phyloP scores from a whole-genome alignment of 2,329 filamentous ascomycete genomes.

The Cryphonectria parasitica region DNA sequence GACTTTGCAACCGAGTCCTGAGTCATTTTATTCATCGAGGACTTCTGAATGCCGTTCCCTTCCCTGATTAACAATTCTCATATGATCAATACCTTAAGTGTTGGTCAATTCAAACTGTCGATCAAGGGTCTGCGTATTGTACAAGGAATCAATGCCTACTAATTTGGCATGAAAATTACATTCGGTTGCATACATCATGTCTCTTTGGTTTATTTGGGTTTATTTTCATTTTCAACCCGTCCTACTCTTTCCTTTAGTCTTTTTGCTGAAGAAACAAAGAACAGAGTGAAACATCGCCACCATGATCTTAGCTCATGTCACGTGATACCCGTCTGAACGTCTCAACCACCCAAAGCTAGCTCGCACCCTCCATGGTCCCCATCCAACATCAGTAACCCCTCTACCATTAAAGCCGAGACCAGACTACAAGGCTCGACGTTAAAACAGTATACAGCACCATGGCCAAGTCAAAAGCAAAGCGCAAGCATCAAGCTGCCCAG shows the following conservation, averaged over 20 bases:
- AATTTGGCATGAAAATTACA: too few species aligned
- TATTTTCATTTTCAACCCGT: too few species aligned
- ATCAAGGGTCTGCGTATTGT: background rate
- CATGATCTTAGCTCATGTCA: background rate
- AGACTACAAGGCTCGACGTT: background rate
- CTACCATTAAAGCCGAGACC: background rate
- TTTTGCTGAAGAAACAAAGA: background rate
- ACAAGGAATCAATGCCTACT: background rate
- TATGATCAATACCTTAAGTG: too few species aligned
- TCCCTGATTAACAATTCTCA: background rate
- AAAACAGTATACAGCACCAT: background rate
- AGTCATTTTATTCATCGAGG: too few species aligned
- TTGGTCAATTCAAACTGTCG: background rate
- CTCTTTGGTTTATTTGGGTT: too few species aligned
- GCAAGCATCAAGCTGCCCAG: slow-evolving; percentile 24
- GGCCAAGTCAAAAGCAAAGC: slow-evolving; percentile 28
- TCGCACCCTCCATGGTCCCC: background rate
- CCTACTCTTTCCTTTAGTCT: background rate
- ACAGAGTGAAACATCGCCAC: background rate
- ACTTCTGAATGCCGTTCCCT: background rate
- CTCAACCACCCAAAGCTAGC: background rate
- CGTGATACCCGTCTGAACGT: slow-evolving; percentile 18
- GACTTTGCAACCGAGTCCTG: too few species aligned
- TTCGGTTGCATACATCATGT: too few species aligned
- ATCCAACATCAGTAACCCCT: background rate